Evolutionary conservation across 2,329 filamentous ascomycete species (phyloP).

Genomic region (Aspergillus aculeatinus): DNA sequence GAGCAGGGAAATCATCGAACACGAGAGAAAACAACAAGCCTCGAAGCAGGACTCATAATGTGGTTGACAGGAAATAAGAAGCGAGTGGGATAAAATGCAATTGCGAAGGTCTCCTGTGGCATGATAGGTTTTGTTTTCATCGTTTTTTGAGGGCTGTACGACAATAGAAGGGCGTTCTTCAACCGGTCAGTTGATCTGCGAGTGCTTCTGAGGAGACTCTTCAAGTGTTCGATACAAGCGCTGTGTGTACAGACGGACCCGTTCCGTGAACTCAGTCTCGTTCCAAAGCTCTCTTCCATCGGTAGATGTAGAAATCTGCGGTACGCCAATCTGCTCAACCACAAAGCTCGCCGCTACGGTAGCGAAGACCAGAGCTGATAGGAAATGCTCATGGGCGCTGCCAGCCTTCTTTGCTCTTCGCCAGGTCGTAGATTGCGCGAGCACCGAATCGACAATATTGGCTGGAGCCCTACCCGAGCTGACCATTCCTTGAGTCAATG

Average conservation of each 20-base stretch:
- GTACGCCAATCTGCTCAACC: slow-evolving; percentile 91
- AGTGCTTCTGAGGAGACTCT: slow-evolving; percentile 39
- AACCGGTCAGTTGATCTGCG: slow-evolving; percentile 38
- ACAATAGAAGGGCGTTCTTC: slow-evolving; percentile 40
- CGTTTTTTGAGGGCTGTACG: slow-evolving; percentile 36
- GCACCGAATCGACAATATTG: slow-evolving; percentile 29
- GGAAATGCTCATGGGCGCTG: slow-evolving; percentile 51
- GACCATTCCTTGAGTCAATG: slow-evolving; percentile 57
- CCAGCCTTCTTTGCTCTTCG: slow-evolving; percentile 41
- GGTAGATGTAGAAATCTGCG: slow-evolving; percentile 41
- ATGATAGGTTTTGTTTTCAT: slow-evolving; percentile 33
- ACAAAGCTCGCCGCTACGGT: slow-evolving; percentile 85
- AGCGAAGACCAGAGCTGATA: slow-evolving; percentile 73
- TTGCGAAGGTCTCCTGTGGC: slow-evolving; percentile 24
- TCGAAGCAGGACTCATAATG: slow-evolving; percentile 43
- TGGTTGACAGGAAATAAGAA: slow-evolving; percentile 3
- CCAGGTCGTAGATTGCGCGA: slow-evolving; percentile 57
- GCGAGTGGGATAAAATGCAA: slow-evolving; percentile 14
- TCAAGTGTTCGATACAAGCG: slow-evolving; percentile 41
- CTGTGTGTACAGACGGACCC: slow-evolving; percentile 46
- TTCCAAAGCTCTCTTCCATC: slow-evolving; percentile 46
- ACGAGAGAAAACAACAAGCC: slow-evolving; percentile 56
- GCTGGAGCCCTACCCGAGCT: slow-evolving; percentile 38
- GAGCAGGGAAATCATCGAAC: slow-evolving; percentile 69
- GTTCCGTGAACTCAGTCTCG: slow-evolving; percentile 44